Percentiles rank a stretch among this genome's conserved stretches.
Evolutionary conservation across 2,329 filamentous ascomycete species (phyloP).

Genomic region (Beauveria brongniartii): DNA sequence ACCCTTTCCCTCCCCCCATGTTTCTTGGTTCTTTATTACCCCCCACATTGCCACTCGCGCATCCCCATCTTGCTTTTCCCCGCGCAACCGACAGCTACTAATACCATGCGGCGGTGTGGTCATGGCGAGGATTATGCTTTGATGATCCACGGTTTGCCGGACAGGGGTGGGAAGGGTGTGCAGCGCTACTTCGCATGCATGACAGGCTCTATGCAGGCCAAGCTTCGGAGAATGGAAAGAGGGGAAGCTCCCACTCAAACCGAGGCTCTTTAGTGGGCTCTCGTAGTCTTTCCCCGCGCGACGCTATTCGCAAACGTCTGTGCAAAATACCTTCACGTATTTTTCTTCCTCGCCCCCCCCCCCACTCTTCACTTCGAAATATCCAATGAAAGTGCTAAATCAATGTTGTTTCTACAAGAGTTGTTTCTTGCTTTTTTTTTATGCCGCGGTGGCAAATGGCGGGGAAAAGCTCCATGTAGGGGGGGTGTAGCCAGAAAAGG

Average conservation of each 20-base stretch:
- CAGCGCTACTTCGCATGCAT: not conserved
- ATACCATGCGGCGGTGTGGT: no score
- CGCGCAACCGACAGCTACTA: no score
- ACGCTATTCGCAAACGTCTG: not conserved
- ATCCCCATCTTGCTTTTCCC: not conserved
- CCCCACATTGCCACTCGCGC: not conserved
- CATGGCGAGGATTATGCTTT: not conserved
- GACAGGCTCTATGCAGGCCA: not conserved
- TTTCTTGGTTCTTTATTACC: not conserved
- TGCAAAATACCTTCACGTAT: not conserved
- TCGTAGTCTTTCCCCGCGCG: not conserved
- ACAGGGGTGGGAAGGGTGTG: not conserved
- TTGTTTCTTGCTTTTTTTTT: not conserved
- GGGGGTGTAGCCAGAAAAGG: not conserved
- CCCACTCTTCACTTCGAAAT: not conserved
- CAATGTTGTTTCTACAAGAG: not conserved
- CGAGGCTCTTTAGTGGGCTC: not conserved
- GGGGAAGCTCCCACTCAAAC: conserved; percentile 2
- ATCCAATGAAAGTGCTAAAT: not conserved
- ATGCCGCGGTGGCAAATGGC: not conserved
- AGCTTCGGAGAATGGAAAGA: not conserved
- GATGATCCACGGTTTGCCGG: not conserved
- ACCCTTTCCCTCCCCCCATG: not conserved
- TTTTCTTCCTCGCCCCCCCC: not conserved
- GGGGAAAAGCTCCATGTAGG: not conserved